Evolutionary conservation across 2,329 filamentous ascomycete genomes (phyloP).

Genomic region (Claviceps pusilla): DNA sequence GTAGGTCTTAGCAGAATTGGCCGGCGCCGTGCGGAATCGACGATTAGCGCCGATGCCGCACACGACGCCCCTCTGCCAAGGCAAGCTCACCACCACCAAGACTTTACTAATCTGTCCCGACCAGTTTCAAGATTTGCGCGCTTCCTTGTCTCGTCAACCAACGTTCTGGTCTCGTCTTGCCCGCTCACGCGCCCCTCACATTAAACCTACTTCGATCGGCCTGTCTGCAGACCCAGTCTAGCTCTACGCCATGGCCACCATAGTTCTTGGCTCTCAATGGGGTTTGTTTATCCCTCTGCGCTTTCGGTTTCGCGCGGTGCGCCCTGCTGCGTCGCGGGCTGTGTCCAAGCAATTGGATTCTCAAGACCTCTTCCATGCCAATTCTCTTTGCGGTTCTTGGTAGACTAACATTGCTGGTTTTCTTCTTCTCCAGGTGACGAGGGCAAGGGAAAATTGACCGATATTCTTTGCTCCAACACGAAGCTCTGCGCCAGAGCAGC

Average conservation of each 20-base stretch:
- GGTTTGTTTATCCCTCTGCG: conserved; percentile 16
- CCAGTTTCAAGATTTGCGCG: no score
- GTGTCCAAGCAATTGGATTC: no score
- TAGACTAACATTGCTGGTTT: background rate
- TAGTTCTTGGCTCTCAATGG: conserved; percentile 23
- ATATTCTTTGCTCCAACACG: conserved; percentile 18
- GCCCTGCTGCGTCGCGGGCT: background rate
- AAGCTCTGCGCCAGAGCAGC: conserved; percentile 20
- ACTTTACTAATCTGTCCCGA: no score
- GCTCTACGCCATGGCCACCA: background rate
- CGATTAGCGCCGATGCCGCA: no score
- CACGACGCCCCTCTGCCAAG: no score
- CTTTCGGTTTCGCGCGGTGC: background rate
- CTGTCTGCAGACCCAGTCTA: background rate
- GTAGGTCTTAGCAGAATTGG: no score
- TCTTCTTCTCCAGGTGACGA: conserved; percentile 16
- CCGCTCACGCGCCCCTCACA: background rate
- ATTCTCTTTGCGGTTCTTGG: background rate
- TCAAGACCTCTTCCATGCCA: conserved; percentile 1
- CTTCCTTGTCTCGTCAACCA: background rate
- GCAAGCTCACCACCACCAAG: no score
- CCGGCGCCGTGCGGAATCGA: no score
- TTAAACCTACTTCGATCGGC: background rate
- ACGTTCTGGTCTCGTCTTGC: background rate
- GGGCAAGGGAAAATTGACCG: conserved; percentile 24